Evolutionary conservation across 129 eudicot genomes (phyloP).

Genomic region (Oenanthe sinensis): DNA sequence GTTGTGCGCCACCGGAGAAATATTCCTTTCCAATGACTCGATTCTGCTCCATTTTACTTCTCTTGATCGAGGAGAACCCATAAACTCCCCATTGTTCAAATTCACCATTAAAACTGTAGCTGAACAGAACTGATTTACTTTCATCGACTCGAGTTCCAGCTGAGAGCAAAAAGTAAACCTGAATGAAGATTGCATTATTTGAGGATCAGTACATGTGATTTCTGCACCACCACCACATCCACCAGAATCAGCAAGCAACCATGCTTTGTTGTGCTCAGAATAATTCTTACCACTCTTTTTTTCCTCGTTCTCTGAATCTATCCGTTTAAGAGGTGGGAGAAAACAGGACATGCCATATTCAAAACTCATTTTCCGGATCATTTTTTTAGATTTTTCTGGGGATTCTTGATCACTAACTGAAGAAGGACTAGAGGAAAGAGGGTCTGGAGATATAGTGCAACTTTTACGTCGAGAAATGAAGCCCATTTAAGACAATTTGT

Average conservation of each 20-base stretch:
- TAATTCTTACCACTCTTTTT: constrained; percentile 17
- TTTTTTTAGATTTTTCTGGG: constrained; percentile 48
- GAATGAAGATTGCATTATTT: constrained; percentile 91
- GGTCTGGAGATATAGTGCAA: constrained; percentile 31
- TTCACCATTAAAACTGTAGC: constrained; percentile 96
- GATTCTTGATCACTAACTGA: background rate
- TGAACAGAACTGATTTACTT: constrained; percentile 35
- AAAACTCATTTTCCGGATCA: constrained; percentile 58
- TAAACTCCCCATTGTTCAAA: constrained; percentile 61
- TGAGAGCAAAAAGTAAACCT: constrained; percentile 92
- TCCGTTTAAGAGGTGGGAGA: constrained; percentile 27
- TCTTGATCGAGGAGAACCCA: constrained; percentile 55
- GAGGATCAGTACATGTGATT: constrained; percentile 52
- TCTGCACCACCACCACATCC: constrained; percentile 49
- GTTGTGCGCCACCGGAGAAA: constrained; percentile 77
- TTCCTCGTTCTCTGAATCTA: constrained; percentile 14
- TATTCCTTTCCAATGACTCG: constrained; percentile 77
- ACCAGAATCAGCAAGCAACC: constrained; percentile 91
- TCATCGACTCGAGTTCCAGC: constrained; percentile 85
- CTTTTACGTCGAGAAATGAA: constrained; percentile 24
- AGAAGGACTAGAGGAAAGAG: background rate
- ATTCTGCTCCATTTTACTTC: constrained; percentile 68
- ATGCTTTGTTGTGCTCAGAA: constrained; percentile 74
- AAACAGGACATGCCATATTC: constrained; percentile 68
- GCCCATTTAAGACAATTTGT: constrained; percentile 47